These are phyloP conservation scores for Mesostigma viride DNA, from an alignment of 139 green algal species.

Conservation along the genomic window DNA sequence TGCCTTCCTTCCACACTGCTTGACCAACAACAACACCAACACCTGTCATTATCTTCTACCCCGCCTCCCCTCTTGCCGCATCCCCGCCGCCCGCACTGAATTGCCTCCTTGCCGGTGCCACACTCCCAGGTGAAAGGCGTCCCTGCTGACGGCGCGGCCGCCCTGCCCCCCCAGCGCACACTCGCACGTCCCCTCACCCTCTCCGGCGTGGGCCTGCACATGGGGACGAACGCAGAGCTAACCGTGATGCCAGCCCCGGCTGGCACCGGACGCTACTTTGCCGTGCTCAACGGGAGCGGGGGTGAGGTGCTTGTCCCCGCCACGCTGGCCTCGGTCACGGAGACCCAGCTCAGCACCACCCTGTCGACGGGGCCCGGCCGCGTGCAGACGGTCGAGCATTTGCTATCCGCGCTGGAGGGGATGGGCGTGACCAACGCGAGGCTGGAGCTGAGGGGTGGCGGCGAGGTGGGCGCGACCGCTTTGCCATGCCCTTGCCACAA, in stretches of 20 bases:
- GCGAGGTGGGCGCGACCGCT: constrained; percentile 58
- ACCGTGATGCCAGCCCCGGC: background rate
- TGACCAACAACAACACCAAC: too few species aligned
- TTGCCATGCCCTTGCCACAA: too few species aligned
- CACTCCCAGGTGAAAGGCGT: too few species aligned
- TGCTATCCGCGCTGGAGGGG: constrained; percentile 73
- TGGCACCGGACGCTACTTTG: background rate
- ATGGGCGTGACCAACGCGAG: constrained; percentile 75
- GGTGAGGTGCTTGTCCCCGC: background rate
- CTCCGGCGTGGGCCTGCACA: background rate
- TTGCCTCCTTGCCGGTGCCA: too few species aligned
- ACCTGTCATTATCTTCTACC: too few species aligned
- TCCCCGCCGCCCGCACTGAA: too few species aligned
- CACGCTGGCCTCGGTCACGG: background rate
- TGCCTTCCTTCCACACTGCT: too few species aligned
- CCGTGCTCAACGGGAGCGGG: background rate
- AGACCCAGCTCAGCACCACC: background rate
- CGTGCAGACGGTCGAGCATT: constrained; percentile 45
- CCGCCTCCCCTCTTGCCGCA: too few species aligned
- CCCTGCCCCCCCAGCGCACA: too few species aligned
- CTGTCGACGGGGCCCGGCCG: background rate
- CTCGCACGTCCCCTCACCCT: too few species aligned
- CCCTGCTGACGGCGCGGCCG: too few species aligned
- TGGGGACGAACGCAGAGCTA: background rate
- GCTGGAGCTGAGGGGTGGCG: constrained; percentile 55